These are phyloP conservation scores for Takashimella tepidaria DNA, from an alignment of 1,284 basidiomycete genomes.

Conservation along the genomic window DNA sequence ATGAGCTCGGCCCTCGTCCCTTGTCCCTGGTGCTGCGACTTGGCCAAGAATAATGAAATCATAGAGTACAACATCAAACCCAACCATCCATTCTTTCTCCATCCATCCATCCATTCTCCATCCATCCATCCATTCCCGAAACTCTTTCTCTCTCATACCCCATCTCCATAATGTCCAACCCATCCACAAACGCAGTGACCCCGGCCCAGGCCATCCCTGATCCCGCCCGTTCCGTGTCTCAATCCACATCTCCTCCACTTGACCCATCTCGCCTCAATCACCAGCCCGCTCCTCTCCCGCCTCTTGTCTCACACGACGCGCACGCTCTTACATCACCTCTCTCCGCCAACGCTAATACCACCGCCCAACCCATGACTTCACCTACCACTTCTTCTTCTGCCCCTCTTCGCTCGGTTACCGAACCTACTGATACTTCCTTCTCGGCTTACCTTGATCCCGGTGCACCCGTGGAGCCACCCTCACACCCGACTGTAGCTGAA, in stretches of 20 bases:
- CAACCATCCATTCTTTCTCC: neutral
- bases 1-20: too few species aligned
- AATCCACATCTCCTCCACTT: neutral
- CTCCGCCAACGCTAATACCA: neutral
- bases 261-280: neutral
- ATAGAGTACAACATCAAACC: neutral
- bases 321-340: neutral
- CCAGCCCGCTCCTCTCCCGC: neutral
- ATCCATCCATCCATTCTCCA: neutral
- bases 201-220: neutral
- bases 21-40: too few species aligned
- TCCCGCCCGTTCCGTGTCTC: neutral
- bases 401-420: neutral
- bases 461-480: conserved; percentile 4
- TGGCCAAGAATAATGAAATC: too few species aligned
- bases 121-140: neutral
- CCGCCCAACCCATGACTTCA: neutral
- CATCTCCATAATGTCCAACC: neutral
- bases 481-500: conserved; percentile 43
- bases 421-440: neutral
- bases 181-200: neutral
- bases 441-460: neutral
- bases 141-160: neutral
- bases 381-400: neutral
- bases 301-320: neutral